A percentile compares a stretch with the other conserved stretches of the same genome.
Evolutionary conservation across 768 basidiomycete genomes (phyloP).

Genomic region (Sarcomyxa edulis): DNA sequence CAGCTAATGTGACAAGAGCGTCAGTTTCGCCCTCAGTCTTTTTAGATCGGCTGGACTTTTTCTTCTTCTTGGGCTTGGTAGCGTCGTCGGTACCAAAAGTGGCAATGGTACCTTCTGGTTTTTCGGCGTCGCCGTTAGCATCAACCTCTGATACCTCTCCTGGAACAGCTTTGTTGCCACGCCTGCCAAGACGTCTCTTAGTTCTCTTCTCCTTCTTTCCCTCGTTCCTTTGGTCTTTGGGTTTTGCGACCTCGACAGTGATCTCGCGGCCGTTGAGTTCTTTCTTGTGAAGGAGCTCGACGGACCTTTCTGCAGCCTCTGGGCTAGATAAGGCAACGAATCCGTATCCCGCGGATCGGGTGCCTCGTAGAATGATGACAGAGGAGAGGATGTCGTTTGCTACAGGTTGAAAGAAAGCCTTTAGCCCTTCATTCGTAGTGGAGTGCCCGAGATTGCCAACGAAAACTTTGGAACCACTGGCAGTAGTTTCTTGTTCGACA

Average conservation of each 20-base stretch:
- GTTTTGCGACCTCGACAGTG: conserved; percentile 92
- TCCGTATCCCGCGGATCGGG: conserved; percentile 86
- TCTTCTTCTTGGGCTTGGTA: conserved; percentile 84
- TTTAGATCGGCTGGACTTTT: conserved; percentile 60
- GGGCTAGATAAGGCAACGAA: conserved; percentile 80
- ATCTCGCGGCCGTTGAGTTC: conserved; percentile 87
- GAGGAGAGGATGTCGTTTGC: conserved; percentile 79
- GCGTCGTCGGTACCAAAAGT: conserved; percentile 57
- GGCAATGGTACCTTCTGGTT: conserved; percentile 48
- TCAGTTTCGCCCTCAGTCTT: conserved; percentile 36
- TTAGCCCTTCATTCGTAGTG: conserved; percentile 92
- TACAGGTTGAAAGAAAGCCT: conserved; percentile 88
- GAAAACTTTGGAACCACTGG: conserved; percentile 64
- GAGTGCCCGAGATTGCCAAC: conserved; percentile 94
- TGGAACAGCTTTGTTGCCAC: conserved; percentile 80
- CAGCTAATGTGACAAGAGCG: conserved; percentile 25
- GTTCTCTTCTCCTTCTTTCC: conserved; percentile 75
- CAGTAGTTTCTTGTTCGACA: conserved; percentile 60
- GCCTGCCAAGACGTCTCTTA: conserved; percentile 80
- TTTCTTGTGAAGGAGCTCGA: conserved; percentile 79
- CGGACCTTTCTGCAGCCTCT: conserved; percentile 84
- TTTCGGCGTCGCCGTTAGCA: conserved; percentile 72
- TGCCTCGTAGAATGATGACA: conserved; percentile 82
- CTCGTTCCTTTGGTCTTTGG: conserved; percentile 80
- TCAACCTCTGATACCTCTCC: conserved; percentile 90